Evolutionary conservation across 2,329 filamentous ascomycete species (phyloP), one percentile per base, ranked within the genome.

Genomic region (Ceratocystis ficicola): DNA sequence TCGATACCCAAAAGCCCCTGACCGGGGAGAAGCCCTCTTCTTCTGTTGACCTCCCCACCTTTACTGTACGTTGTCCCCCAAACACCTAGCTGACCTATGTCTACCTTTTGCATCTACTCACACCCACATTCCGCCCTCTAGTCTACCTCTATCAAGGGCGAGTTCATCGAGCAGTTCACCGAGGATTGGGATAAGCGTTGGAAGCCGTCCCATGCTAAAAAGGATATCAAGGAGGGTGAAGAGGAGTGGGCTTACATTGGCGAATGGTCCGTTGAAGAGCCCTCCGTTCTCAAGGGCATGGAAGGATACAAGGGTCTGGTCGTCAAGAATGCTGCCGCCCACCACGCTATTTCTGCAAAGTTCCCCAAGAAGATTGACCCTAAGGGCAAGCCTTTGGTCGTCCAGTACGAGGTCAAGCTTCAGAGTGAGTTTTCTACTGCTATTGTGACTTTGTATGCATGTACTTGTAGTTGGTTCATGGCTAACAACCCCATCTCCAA

Each of bases 341-440:
- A 99, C 80, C 94, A 99, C 79, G 94, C 94, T 81, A 99, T 99
- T 77, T 99, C 94, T 62, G 90, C 94, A 80, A 97, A 97, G 79
- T 97, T 99, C 81, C 86, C 89, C 76, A 91, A 95, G 83, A 88
- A 89, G 79, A 89, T 99, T 74, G 88, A 96, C 79, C 94, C 95
- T 85, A 97, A 93, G 85, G 91, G 84, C 79, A 95, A 99, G 83
- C 89, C 90, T 68, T 84, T 99, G 63, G 94, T 99, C 71, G 90
- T 99, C 65, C 94, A 99, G 79, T 99, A 99, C 76, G 94, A 99
- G 77, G 94, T 97, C 75, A 99, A 99, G 85, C 89, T 96, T 70
- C 94, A 99, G 80, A 90, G 90, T 95, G 83, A 78, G 88, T 82
- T 69, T 66, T 20, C 20, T 41, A 55, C 7, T 65, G 62, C 7